phyloP scores from a whole-genome alignment of 129 eudicot species.

The Centrapalus pauciflorus region DNA sequence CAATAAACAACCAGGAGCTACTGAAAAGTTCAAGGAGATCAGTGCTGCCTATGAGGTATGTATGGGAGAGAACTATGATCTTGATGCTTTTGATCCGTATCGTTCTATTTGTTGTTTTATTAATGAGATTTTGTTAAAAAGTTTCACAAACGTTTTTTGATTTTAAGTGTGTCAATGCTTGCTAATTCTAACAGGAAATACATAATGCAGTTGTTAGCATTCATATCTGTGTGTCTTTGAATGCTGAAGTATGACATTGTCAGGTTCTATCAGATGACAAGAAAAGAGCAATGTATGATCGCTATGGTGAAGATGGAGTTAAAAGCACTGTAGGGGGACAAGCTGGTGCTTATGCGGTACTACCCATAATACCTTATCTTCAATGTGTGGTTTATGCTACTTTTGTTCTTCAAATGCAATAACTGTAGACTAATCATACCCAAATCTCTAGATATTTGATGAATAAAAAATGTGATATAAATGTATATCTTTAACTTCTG shows the following conservation, averaged over 20 bases:
- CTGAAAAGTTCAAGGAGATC: conserved; percentile 97
- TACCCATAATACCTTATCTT: not conserved
- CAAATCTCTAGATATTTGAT: not conserved
- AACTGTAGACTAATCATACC: not conserved
- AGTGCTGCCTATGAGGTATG: conserved; percentile 98
- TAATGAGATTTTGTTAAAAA: not conserved
- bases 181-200: not conserved
- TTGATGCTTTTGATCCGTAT: not conserved
- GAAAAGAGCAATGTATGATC: conserved; percentile 93
- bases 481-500: not conserved
- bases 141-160: not conserved
- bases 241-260: conserved; percentile 54
- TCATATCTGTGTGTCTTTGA: conserved; percentile 12
- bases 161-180: too few relatives aligned
- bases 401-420: not conserved
- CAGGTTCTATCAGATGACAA: conserved; percentile 99
- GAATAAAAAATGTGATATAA: not conserved
- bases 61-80: not conserved
- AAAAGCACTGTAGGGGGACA: conserved; percentile 76
- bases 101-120: not conserved
- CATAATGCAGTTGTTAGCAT: not conserved
- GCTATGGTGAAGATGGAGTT: conserved; percentile 93
- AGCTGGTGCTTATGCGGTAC: conserved; percentile 93
- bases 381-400: not conserved
- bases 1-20: conserved; percentile 96